These are phyloP conservation scores for Aspergillus sp. DNA, from an alignment of 2,329 filamentous ascomycete species.

Conservation along the genomic window DNA sequence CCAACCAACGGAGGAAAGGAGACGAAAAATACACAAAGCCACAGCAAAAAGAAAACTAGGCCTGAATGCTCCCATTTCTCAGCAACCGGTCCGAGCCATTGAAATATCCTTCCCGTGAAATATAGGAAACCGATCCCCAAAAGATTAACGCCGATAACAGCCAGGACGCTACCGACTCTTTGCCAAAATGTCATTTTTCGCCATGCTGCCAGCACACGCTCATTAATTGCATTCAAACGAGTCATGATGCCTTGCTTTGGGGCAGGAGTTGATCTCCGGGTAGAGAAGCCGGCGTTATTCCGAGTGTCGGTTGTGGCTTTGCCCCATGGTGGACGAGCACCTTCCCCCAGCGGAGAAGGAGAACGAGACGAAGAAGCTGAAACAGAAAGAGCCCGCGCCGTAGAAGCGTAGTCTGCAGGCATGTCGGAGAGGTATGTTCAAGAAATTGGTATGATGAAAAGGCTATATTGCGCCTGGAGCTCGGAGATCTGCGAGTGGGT, in stretches of 20 bases:
- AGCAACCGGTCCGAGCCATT: constrained; percentile 69
- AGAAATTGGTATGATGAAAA: not conserved
- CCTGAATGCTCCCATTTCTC: constrained; percentile 72
- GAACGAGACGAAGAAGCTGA: constrained; percentile 46
- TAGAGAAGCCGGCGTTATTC: constrained; percentile 39
- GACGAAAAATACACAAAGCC: constrained; percentile 70
- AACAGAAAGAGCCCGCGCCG: constrained; percentile 54
- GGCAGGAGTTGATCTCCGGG: constrained; percentile 30
- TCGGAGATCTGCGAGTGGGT: constrained; percentile 12
- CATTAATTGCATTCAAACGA: constrained; percentile 35
- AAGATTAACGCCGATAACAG: constrained; percentile 52
- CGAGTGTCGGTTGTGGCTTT: constrained; percentile 44
- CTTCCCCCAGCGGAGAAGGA: constrained; percentile 47
- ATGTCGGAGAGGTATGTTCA: constrained; percentile 25
- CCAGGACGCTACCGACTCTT: constrained; percentile 57
- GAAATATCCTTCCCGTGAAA: constrained; percentile 79
- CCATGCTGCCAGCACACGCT: constrained; percentile 35
- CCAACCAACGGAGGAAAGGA: constrained; percentile 87
- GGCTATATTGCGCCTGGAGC: not conserved
- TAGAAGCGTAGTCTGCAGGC: constrained; percentile 52
- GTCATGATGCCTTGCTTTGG: constrained; percentile 40
- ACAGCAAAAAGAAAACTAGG: constrained; percentile 73
- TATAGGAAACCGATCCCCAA: constrained; percentile 69
- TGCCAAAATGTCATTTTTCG: constrained; percentile 54
- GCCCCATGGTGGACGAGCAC: constrained; percentile 53